These are phyloP conservation scores for Mycena capillaripes DNA, from an alignment of 768 basidiomycete species.

Conservation along the genomic window DNA sequence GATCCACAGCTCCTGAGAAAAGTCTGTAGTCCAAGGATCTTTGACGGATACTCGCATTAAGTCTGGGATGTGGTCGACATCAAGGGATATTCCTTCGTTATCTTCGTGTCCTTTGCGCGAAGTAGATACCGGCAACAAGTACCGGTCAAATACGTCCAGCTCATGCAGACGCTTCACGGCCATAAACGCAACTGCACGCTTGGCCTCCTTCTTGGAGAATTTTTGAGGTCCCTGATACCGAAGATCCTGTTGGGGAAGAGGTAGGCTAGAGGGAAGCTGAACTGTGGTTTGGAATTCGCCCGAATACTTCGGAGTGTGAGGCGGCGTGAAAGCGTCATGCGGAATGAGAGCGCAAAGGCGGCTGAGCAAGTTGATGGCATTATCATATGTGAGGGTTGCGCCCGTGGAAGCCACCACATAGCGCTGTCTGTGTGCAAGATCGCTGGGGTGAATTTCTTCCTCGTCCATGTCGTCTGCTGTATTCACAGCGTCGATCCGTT, in stretches of 20 bases:
- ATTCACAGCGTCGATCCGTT: conserved; percentile 56
- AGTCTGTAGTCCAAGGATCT: conserved; percentile 76
- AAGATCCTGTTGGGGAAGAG: conserved; percentile 68
- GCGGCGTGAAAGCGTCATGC: conserved; percentile 75
- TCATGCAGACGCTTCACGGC: conserved; percentile 79
- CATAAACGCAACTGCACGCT: conserved; percentile 84
- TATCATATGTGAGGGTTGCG: conserved; percentile 85
- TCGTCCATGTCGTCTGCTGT: conserved; percentile 59
- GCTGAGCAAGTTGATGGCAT: conserved; percentile 77
- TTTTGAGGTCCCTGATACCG: conserved; percentile 71
- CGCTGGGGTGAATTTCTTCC: conserved; percentile 62
- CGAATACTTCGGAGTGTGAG: conserved; percentile 70
- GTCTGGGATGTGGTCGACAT: conserved; percentile 61
- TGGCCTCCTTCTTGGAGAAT: conserved; percentile 84
- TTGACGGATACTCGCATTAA: conserved; percentile 72
- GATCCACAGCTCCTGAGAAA: conserved; percentile 65
- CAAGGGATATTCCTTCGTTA: conserved; percentile 62
- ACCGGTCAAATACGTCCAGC: conserved; percentile 86
- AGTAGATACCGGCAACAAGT: conserved; percentile 79
- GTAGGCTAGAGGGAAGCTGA: conserved; percentile 76
- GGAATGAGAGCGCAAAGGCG: conserved; percentile 86
- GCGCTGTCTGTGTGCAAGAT: conserved; percentile 77
- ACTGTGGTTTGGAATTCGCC: conserved; percentile 73
- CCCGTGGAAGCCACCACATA: conserved; percentile 80
- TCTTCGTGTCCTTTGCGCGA: conserved; percentile 66